Percentiles rank a stretch among this genome's conserved stretches.
Evolutionary conservation across 345 rosid genomes (phyloP).

Genomic region (Xanthoceras sorbifolium): DNA sequence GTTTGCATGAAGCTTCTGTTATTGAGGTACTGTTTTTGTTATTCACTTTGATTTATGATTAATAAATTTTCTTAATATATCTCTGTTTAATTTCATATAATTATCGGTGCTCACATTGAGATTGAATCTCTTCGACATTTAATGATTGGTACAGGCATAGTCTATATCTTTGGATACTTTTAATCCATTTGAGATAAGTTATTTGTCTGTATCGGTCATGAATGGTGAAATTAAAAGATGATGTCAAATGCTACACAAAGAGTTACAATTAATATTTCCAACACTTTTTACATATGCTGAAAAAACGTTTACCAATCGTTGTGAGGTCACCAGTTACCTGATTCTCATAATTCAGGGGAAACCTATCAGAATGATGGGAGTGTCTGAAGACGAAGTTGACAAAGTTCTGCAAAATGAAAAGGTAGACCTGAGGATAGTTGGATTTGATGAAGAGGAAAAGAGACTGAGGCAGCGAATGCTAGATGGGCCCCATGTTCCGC

Average conservation of each 20-base stretch:
- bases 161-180: not conserved
- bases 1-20: slow-evolving; percentile 56
- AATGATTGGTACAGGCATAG: not conserved
- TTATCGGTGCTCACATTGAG: not conserved
- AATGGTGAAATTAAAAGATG: not conserved
- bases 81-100: not conserved
- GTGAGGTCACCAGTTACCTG: not conserved
- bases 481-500: slow-evolving; percentile 26
- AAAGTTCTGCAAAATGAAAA: slow-evolving; percentile 51
- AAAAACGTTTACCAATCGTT: slow-evolving; percentile 12
- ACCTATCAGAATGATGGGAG: slow-evolving; percentile 92
- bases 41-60: not conserved
- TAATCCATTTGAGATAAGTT: not conserved
- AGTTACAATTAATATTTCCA: not conserved
- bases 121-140: not conserved
- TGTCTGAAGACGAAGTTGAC: slow-evolving; percentile 64
- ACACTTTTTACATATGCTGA: not conserved
- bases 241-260: not conserved
- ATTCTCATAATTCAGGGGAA: slow-evolving; percentile 54
- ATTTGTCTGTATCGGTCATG: not conserved
- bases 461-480: slow-evolving; percentile 58
- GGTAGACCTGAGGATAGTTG: slow-evolving; percentile 70
- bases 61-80: not conserved
- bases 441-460: slow-evolving; percentile 88
- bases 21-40: slow-evolving; percentile 46